Percentiles rank a stretch among this genome's conserved stretches.
Evolutionary conservation across 2,329 filamentous ascomycete species (phyloP).

Genomic region (Diaporthe sp.): DNA sequence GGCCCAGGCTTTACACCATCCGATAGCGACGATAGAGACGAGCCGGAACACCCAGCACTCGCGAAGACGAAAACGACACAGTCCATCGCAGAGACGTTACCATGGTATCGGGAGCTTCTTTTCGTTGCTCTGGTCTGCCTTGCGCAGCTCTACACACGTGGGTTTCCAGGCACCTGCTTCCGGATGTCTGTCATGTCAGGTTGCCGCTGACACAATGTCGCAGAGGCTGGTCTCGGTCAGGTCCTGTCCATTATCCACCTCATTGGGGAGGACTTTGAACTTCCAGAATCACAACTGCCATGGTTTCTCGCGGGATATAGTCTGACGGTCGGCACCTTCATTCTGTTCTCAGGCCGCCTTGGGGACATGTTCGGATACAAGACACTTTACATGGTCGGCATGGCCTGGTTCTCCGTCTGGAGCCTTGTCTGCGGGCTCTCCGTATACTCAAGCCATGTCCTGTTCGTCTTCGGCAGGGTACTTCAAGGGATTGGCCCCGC

Average conservation of each 20-base stretch:
- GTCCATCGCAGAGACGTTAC: conserved; percentile 36
- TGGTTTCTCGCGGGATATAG: conserved; percentile 62
- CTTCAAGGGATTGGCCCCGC: conserved; percentile 67
- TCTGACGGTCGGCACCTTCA: conserved; percentile 58
- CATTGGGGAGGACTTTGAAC: conserved; percentile 57
- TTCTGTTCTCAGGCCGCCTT: conserved; percentile 59
- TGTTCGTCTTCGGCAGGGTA: conserved; percentile 61
- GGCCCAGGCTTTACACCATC: background rate
- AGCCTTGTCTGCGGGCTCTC: conserved; percentile 53
- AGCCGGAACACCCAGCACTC: conserved; percentile 25
- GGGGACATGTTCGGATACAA: conserved; percentile 62
- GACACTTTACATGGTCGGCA: conserved; percentile 55
- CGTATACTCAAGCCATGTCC: conserved; percentile 45
- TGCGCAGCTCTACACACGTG: conserved; percentile 37
- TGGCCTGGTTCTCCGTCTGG: conserved; percentile 56
- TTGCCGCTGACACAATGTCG: background rate
- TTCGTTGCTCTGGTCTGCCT: conserved; percentile 36
- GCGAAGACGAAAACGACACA: conserved; percentile 17
- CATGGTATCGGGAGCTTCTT: conserved; percentile 37
- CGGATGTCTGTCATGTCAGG: background rate
- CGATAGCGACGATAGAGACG: conserved; percentile 12
- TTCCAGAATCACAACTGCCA: conserved; percentile 51
- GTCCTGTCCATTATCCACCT: conserved; percentile 51
- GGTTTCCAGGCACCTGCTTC: background rate
- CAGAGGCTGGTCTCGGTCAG: conserved; percentile 37